Evolutionary conservation across 1,284 basidiomycete genomes (phyloP), one percentile per base, ranked within the genome.

Genomic region (Melampsora americana): DNA sequence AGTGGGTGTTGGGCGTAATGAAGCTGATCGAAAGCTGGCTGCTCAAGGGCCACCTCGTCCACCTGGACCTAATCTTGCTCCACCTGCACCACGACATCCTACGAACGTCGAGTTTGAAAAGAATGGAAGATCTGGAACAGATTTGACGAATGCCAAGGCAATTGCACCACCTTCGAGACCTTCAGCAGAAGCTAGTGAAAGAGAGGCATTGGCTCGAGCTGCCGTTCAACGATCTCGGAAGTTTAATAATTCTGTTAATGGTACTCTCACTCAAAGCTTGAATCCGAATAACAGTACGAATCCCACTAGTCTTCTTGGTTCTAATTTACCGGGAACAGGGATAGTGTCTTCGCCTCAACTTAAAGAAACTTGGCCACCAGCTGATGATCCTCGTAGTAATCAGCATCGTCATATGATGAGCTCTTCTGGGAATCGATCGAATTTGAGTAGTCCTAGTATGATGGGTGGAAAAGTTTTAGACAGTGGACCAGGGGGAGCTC

Each of bases 221-320:
- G 71, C 71, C 30, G 71, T 74, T 42, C 64, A 74, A 60, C 64
- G 64, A 39, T 74, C 71, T 16, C 71, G 71, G 1, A 74, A 74
- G 59, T 74, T 74, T 66, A 28, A 11, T 20, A 62, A 26, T 26
- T 7, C 30, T 18, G 64, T 48, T 30, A 56, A 39, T 26, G n/a
- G 32, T 32, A 42, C 35, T 50, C 23, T 28, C 48, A 35, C 44
- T 62, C 32, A 56, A 35, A 53, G n/a, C n/a, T n/a, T n/a, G n/a
- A 53, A 42, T 12, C 39, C 39, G 39, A 42, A 42, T 42, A 42
- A 7, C n/a, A n/a, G 1, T n/a, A 11, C 62, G 39, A 60, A 56
- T 9, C 16, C 53, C 26, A 23, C 32, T 59, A 28, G 62, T 6
- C 30, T 44, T 56, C 4, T 6, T 32, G 44, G 65, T 64, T 30